Conservation (phyloP, 1,284 basidiomycete genomes). For the Trametes sp. region DNA sequence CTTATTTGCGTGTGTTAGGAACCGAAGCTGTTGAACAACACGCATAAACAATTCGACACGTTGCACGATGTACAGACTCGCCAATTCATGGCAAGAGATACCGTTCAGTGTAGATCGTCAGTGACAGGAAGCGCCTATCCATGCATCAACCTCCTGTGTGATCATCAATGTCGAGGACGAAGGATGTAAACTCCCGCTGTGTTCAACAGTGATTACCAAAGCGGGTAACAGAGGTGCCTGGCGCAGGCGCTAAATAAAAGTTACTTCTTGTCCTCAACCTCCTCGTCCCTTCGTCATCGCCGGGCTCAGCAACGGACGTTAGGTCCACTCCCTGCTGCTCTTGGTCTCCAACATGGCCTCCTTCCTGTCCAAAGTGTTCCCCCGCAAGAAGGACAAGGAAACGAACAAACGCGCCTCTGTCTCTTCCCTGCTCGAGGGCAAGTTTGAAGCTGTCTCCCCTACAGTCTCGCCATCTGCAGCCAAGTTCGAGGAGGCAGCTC, state of each 20-base stretch:
- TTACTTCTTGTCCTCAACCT: conserved; percentile 1
- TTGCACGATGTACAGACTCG: too few relatives aligned
- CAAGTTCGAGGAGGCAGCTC: conserved; percentile 42
- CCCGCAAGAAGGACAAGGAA: conserved; percentile 72
- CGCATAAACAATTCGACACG: neutral
- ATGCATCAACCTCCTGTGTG: neutral
- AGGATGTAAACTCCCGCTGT: neutral
- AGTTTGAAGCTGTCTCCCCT: conserved; percentile 73
- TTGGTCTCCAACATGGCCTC: conserved; percentile 61
- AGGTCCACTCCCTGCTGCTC: conserved; percentile 27
- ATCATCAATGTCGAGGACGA: too few relatives aligned
- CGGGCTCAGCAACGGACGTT: conserved; percentile 28
- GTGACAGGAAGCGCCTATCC: neutral
- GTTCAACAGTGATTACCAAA: neutral
- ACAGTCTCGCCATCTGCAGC: conserved; percentile 58
- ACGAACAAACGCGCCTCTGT: conserved; percentile 49
- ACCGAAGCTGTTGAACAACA: conserved; percentile 4
- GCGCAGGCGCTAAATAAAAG: neutral
- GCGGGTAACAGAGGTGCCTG: neutral
- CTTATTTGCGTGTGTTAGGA: conserved; percentile 2
- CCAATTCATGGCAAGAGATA: neutral
- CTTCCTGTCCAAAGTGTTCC: conserved; percentile 79
- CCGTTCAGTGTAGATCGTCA: too few relatives aligned
- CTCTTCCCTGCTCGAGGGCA: conserved; percentile 69
- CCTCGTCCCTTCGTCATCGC: conserved; percentile 1